Evolutionary conservation across 768 basidiomycete species (phyloP), one percentile per base, ranked within the genome.

Genomic region (Sporobolomyces phaffii): DNA sequence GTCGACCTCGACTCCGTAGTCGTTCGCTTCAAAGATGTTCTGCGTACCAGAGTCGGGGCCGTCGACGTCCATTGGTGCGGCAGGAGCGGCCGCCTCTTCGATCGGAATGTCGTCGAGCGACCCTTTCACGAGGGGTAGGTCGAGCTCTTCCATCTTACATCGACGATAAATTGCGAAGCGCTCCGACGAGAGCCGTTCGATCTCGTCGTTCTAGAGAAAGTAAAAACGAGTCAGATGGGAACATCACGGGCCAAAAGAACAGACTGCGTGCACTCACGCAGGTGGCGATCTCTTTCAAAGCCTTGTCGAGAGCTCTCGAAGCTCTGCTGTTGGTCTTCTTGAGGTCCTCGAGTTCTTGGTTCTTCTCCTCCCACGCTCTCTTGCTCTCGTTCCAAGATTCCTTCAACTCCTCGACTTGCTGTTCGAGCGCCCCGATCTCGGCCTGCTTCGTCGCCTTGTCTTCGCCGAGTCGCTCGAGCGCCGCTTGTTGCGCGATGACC

Each of bases 61-160:
- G 65, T 97, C 93, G 5, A 93, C 82, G 68, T 92, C 89, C 91
- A 97, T 96, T 86, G 86, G 26, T 89, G 82, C 73, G 87, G 88
- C 90, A 88, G 66, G 43, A 56, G 60, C 54, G n/a, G 51, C 49
- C 60, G 47, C 53, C 85, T 97, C 96, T 75, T 97, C 92, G 85
- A 98, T 89, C 0, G 94, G 89, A 3, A 98, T 90, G 72, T 89
- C 84, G 77, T 85, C 87, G 60, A 98, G 79, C 74, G 85, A 83
- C 9, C 94, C 96, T 60, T 82, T 77, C 18, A 82, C 72, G 17
- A 98, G 79, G 0, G 94, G 92, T 22, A 99, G 77, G 64, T 83
- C 83, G 72, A 97, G 87, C 73, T 96, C 92, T 69, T 99, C 96
- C 48, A 99, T 81, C 69, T 91, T 84, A 78, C 94, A 97, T 75